Evolutionary conservation across 768 basidiomycete species (phyloP).

Genomic region (Boletus edulis): DNA sequence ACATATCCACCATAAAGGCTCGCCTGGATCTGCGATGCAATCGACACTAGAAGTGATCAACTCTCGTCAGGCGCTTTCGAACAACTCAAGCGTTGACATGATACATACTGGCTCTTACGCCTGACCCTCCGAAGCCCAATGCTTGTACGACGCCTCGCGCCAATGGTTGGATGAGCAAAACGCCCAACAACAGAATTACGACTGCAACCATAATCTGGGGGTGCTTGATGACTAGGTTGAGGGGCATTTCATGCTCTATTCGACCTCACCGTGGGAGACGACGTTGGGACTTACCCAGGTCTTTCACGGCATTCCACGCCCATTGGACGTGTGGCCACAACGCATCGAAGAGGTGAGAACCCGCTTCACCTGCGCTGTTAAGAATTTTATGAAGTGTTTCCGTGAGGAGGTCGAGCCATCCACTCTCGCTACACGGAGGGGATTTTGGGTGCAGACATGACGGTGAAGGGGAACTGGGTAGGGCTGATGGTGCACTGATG

Average conservation of each 20-base stretch:
- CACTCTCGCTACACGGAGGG: background rate
- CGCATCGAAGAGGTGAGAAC: rapidly evolving
- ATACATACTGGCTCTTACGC: conserved; percentile 6
- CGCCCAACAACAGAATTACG: background rate
- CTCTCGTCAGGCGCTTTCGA: background rate
- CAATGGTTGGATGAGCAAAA: background rate
- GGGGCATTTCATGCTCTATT: background rate
- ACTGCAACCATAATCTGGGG: rapidly evolving
- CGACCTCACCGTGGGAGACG: background rate
- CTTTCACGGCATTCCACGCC: background rate
- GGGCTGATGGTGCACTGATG: background rate
- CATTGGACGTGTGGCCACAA: background rate
- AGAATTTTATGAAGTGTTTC: rapidly evolving
- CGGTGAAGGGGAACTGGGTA: background rate
- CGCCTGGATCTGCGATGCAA: background rate
- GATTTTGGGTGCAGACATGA: background rate
- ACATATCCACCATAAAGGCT: background rate
- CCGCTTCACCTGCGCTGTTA: rapidly evolving
- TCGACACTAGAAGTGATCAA: conserved; percentile 1
- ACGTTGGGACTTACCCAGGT: conserved; percentile 1
- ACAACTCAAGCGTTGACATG: background rate
- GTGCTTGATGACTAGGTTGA: background rate
- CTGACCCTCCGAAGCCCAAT: background rate
- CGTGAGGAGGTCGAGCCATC: background rate
- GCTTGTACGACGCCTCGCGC: rapidly evolving